Conservation (phyloP, 2,329 filamentous ascomycete genomes). For the Exophiala sp. region DNA sequence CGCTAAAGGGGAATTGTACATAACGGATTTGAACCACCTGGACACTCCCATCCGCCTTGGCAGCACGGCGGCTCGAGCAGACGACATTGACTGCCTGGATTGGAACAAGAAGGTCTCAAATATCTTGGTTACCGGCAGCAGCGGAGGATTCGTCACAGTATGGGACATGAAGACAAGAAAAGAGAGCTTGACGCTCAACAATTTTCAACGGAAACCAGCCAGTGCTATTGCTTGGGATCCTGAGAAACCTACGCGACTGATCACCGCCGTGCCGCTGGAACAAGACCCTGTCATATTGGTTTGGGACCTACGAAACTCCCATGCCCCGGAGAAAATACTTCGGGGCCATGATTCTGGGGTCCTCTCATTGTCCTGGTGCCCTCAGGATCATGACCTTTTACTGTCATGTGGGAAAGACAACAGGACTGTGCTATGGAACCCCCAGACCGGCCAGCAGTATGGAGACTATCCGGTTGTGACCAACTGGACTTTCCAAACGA, state of each 20-base stretch:
- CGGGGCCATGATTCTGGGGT: slow-evolving; percentile 93
- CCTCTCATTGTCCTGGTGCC: slow-evolving; percentile 90
- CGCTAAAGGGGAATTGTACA: slow-evolving; percentile 90
- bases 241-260: slow-evolving; percentile 77
- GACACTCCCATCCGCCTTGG: slow-evolving; percentile 83
- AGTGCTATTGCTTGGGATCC: slow-evolving; percentile 97
- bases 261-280: slow-evolving; percentile 87
- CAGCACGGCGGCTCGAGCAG: slow-evolving; percentile 77
- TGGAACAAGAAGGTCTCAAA: slow-evolving; percentile 99
- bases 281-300: slow-evolving; percentile 79
- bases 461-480: slow-evolving; percentile 95
- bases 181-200: slow-evolving; percentile 90
- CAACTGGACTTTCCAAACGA: slow-evolving; percentile 98
- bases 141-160: slow-evolving; percentile 90
- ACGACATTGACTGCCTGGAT: slow-evolving; percentile 92
- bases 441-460: slow-evolving; percentile 76
- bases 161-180: slow-evolving; percentile 99
- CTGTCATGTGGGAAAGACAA: slow-evolving; percentile 97
- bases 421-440: slow-evolving; percentile 91
- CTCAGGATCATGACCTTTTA: slow-evolving; percentile 79
- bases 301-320: slow-evolving; percentile 94
- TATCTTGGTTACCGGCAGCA: slow-evolving; percentile 89
- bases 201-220: slow-evolving; percentile 79
- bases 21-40: slow-evolving; percentile 89
- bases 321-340: slow-evolving; percentile 78